These are phyloP conservation scores for Phaeosphaeriaceae sp. DNA, from an alignment of 2,329 filamentous ascomycete species.

Conservation along the genomic window DNA sequence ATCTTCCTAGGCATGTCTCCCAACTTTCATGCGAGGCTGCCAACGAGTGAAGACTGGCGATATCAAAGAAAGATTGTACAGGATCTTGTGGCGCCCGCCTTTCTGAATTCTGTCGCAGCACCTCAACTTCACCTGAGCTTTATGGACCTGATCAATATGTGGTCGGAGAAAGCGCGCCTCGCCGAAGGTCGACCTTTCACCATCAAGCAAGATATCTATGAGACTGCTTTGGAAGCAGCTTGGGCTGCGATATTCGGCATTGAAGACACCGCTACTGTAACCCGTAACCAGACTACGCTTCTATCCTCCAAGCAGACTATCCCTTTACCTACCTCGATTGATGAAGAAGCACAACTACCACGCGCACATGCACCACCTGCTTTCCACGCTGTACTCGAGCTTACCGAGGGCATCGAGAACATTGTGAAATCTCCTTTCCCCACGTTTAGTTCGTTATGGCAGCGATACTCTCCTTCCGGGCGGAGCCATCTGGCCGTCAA, in stretches of 20 bases:
- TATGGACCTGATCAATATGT: constrained; percentile 43
- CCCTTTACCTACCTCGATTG: background rate
- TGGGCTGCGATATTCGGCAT: constrained; percentile 18
- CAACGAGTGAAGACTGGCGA: constrained; percentile 41
- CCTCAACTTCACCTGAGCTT: constrained; percentile 45
- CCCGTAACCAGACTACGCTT: constrained; percentile 10
- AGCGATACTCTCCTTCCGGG: constrained; percentile 2
- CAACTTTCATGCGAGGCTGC: constrained; percentile 43
- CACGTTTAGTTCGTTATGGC: background rate
- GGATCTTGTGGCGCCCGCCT: constrained; percentile 49
- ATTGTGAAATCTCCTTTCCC: constrained; percentile 10
- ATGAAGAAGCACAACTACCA: constrained; percentile 8
- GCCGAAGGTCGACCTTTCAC: constrained; percentile 42
- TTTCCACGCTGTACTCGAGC: constrained; percentile 12
- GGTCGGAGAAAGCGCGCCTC: constrained; percentile 40
- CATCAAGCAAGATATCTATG: constrained; percentile 40
- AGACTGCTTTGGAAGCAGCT: constrained; percentile 22
- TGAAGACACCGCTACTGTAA: constrained; percentile 11
- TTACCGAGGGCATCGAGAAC: constrained; percentile 13
- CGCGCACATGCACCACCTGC: constrained; percentile 5
- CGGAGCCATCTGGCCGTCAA: constrained; percentile 1
- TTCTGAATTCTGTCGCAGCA: constrained; percentile 43
- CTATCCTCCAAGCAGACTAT: constrained; percentile 2
- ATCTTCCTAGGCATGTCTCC: constrained; percentile 46
- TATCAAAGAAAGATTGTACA: constrained; percentile 46